Evolutionary conservation across 768 basidiomycete species (phyloP).

Genomic region (Epithele typhae): DNA sequence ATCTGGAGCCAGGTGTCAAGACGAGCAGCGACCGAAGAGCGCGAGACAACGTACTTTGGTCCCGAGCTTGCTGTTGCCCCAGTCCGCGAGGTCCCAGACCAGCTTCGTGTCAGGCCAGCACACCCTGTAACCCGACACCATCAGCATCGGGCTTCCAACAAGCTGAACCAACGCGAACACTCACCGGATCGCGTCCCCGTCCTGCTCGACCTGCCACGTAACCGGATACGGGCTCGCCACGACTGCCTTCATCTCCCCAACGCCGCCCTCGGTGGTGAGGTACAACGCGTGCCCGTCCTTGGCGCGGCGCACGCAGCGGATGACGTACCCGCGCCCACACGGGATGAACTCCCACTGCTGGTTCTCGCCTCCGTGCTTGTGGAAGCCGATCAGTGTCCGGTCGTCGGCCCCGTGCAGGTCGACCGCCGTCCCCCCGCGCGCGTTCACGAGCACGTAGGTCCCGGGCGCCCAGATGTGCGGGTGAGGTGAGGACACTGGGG

Average conservation of each 20-base stretch:
- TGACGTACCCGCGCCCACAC: conserved; percentile 22
- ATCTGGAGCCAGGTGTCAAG: conserved; percentile 8
- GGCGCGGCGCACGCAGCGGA: conserved; percentile 14
- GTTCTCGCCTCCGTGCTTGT: conserved; percentile 19
- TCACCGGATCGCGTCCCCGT: conserved; percentile 15
- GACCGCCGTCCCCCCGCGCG: conserved; percentile 19
- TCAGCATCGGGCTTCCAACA: neutral
- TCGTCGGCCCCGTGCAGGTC: conserved; percentile 22
- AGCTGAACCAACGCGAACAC: neutral
- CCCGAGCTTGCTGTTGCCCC: too few relatives aligned
- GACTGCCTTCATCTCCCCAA: conserved; percentile 9
- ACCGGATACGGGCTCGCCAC: conserved; percentile 24
- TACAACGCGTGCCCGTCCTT: conserved; percentile 14
- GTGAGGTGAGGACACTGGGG: too few relatives aligned
- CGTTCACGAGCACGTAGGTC: conserved; percentile 23
- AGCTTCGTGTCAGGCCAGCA: conserved; percentile 21
- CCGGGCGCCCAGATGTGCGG: conserved; percentile 19
- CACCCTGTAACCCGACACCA: conserved; percentile 9
- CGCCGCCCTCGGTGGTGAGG: conserved; percentile 18
- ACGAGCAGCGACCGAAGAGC: neutral
- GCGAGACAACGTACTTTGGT: neutral
- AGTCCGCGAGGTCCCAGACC: conserved; percentile 19
- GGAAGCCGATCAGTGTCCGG: conserved; percentile 21
- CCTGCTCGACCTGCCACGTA: conserved; percentile 20
- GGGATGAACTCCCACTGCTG: conserved; percentile 27